Evolutionary conservation across 768 basidiomycete species (phyloP), one percentile per base, ranked within the genome.

Genomic region (Tremella yokohamensis): DNA sequence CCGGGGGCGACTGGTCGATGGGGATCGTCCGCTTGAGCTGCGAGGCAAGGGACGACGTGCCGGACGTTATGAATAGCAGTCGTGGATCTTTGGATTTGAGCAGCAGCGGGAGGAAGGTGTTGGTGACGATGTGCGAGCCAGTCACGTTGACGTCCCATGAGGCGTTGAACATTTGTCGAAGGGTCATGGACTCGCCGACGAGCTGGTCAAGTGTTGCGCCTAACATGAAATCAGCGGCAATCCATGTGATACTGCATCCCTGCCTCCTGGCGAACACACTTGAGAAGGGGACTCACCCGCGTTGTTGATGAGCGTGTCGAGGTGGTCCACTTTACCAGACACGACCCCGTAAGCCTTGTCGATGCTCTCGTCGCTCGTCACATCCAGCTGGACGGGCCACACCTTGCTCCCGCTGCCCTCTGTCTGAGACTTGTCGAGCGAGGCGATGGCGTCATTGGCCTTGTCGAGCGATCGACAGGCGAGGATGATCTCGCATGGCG

Each of bases 1-100:
- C 53, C 6, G 40, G 22, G 15, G 59, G 62, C 8, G 54, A 42
- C 2, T 40, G 1, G 57, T 66, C 59, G 25, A 60, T 47, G 1
- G 59, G 58, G 12, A 54, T 37, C 15, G 19, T 13, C 0, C 6
- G 13, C 13, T 53, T 48, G 16, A n/a, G 16, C 20, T 20, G 19
- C 16, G 49, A n/a, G 25, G 4, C 8, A 13, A 66, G 47, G 0
- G 65, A 60, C 2, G 47, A 40, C 13, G 52, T 49, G 3, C 58
- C 52, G 18, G 58, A 58, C 1, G 66, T 49, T 8, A 67, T 52
- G 51, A 68, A 65, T 18, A 70, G 19, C 45, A 66, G 8, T 7
- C 61, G 39, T 0, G 61, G 64, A 16, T 40, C 3, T 8, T 18
- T 2, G 4, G 66, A 63, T 8, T 51, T 34, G 7, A 70, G 47